A percentile compares a stretch with the other conserved stretches of the same genome.
These are phyloP conservation scores for Pueraria montana DNA, from an alignment of 306 rosid genomes.

Conservation along the genomic window DNA sequence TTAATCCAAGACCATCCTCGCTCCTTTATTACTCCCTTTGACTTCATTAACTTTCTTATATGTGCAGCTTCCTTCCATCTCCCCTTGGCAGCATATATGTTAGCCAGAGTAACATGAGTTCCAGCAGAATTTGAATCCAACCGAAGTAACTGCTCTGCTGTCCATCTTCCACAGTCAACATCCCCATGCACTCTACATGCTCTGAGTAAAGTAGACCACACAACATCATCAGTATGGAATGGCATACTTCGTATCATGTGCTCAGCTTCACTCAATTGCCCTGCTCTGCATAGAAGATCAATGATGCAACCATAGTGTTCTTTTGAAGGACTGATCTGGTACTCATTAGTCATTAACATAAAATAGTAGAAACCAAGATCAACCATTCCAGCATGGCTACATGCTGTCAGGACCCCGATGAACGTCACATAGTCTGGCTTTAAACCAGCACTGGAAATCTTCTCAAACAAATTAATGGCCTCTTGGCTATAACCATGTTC, in stretches of 20 bases:
- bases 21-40: slow-evolving; percentile 82
- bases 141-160: slow-evolving; percentile 73
- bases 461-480: slow-evolving; percentile 80
- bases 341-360: slow-evolving; percentile 59
- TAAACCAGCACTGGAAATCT: slow-evolving; percentile 60
- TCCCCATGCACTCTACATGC: slow-evolving; percentile 76
- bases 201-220: slow-evolving; percentile 87
- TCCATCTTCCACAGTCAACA: slow-evolving; percentile 66
- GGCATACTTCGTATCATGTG: slow-evolving; percentile 70
- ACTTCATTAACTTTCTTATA: slow-evolving; percentile 74
- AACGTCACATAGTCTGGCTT: slow-evolving; percentile 77
- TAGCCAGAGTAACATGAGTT: slow-evolving; percentile 78
- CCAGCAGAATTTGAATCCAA: slow-evolving; percentile 75
- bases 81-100: slow-evolving; percentile 75
- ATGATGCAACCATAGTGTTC: slow-evolving; percentile 85
- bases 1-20: slow-evolving; percentile 90
- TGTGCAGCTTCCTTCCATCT: slow-evolving; percentile 78
- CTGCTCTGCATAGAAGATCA: slow-evolving; percentile 90
- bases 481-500: slow-evolving; percentile 78
- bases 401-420: slow-evolving; percentile 77
- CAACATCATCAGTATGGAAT: slow-evolving; percentile 70
- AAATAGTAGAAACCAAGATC: slow-evolving; percentile 80
- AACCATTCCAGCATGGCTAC: slow-evolving; percentile 84
- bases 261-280: slow-evolving; percentile 76
- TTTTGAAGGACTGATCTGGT: slow-evolving; percentile 67